Evolutionary conservation across 768 basidiomycete genomes (phyloP).

Genomic region (Macrolepiota fuliginosa): DNA sequence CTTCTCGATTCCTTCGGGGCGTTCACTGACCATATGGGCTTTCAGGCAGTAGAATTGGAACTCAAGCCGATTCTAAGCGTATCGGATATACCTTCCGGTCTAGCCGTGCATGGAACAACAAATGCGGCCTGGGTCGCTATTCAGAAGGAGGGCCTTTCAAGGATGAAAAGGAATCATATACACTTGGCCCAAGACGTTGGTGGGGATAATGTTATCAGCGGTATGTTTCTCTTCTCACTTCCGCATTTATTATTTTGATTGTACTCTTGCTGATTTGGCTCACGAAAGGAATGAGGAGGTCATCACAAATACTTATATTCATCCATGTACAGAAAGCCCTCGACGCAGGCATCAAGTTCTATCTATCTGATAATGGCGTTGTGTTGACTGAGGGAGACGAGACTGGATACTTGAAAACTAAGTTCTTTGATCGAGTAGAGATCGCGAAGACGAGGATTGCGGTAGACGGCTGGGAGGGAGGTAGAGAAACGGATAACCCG

Average conservation of each 20-base stretch:
- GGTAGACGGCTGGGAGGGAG: conserved; percentile 33
- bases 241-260: not conserved
- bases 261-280: not conserved
- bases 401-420: conserved; percentile 53
- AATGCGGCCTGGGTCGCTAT: conserved; percentile 68
- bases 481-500: conserved; percentile 10
- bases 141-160: conserved; percentile 69
- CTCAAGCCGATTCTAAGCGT: conserved; percentile 54
- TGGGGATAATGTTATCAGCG: conserved; percentile 69
- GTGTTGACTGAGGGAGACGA: conserved; percentile 80
- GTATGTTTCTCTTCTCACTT: conserved; percentile 40
- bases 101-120: conserved; percentile 84
- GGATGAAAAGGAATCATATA: conserved; percentile 88
- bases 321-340: conserved; percentile 73
- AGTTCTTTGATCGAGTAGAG: conserved; percentile 73
- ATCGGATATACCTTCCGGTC: conserved; percentile 63
- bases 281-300: conserved; percentile 71
- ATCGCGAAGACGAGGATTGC: conserved; percentile 33
- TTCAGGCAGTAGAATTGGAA: conserved; percentile 67
- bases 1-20: not conserved
- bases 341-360: conserved; percentile 68
- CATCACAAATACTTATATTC: conserved; percentile 79
- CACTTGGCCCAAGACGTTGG: conserved; percentile 83
- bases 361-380: conserved; percentile 84
- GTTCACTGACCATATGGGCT: not conserved